Evolutionary conservation across 495 filamentous ascomycete species (phyloP), one percentile per base, ranked within the genome.

Genomic region (Elaphomyces granulatus): DNA sequence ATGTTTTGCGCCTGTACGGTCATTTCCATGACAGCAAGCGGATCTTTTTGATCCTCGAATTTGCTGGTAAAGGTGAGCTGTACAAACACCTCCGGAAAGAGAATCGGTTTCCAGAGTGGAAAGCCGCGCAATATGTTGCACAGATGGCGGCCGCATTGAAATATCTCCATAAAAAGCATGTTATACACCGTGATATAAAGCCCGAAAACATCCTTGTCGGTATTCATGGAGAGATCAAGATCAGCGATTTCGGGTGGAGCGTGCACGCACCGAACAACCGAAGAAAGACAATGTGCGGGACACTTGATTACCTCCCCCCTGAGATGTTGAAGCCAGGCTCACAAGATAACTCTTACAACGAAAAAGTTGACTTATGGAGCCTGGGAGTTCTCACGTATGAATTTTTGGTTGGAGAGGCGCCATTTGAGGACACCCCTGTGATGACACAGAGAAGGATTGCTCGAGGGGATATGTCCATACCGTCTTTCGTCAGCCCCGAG

Each of bases 111-210:
- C 81, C 87, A 7, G 90, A 98, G 59, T 88, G 84, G 81, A 90
- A 88, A 58, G 92, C 92, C 32, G 87, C 88, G 19, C 79, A 90
- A 62, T 98, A 94, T 53, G 83, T 95, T 46, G 92, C 88, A n/a
- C 90, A 98, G 61, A 96, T 98, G 92, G 84, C 92, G 15, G 78
- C 82, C 33, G 90, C 90, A 16, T 63, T 98, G 48, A 77, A 75
- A 43, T 96, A 96, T 49, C 66, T 96, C 17, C 90, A 98, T 64
- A 84, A 83, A 55, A 96, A 98, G 66, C 90, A 98, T 55, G 85
- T 98, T 47, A 98, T 98, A 65, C 90, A 98, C 52, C 79, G 90
- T 33, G 90, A 98, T 49, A 98, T 98, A 65, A 98, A 98, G 65
- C 90, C 90, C 8, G 90, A 98, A 61, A 98, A 98, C 52, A 98